phyloP scores from a whole-genome alignment of 768 basidiomycete genomes.

The Tulasnella sp. region DNA sequence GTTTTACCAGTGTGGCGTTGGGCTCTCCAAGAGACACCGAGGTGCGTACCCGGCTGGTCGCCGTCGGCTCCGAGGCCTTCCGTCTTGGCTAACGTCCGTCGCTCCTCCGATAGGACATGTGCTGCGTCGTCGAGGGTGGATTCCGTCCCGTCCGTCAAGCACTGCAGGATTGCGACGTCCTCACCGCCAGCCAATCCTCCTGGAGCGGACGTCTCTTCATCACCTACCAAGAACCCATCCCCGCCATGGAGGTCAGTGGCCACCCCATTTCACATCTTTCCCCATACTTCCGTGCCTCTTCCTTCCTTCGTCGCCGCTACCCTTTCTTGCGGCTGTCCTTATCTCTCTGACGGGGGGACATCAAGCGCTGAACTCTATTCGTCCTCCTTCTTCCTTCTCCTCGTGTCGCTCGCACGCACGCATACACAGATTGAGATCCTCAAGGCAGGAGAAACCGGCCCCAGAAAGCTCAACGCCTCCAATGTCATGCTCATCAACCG shows the following conservation, averaged over 20 bases:
- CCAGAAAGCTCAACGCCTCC: constrained; percentile 70
- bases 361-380: neutral
- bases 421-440: constrained; percentile 34
- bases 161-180: constrained; percentile 62
- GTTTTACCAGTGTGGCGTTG: constrained; percentile 68
- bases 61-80: neutral
- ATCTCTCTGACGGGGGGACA: neutral
- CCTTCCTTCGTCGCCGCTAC: neutral
- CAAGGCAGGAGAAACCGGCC: constrained; percentile 34
- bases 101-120: constrained; percentile 66
- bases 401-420: neutral
- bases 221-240: constrained; percentile 75
- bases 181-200: constrained; percentile 72
- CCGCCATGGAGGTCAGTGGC: constrained; percentile 68
- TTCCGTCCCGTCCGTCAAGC: constrained; percentile 83
- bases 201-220: constrained; percentile 84
- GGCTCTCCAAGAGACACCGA: constrained; percentile 67
- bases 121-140: constrained; percentile 81
- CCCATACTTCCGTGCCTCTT: neutral
- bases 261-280: constrained; percentile 9
- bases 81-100: constrained; percentile 32
- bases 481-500: constrained; percentile 71
- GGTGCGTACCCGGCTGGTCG: constrained; percentile 47
- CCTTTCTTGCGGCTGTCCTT: constrained; percentile 68
- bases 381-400: neutral